Percentiles rank a stretch among this genome's conserved stretches.
phyloP scores from a whole-genome alignment of 768 basidiomycete genomes.

The Calocybe gangraenosa region DNA sequence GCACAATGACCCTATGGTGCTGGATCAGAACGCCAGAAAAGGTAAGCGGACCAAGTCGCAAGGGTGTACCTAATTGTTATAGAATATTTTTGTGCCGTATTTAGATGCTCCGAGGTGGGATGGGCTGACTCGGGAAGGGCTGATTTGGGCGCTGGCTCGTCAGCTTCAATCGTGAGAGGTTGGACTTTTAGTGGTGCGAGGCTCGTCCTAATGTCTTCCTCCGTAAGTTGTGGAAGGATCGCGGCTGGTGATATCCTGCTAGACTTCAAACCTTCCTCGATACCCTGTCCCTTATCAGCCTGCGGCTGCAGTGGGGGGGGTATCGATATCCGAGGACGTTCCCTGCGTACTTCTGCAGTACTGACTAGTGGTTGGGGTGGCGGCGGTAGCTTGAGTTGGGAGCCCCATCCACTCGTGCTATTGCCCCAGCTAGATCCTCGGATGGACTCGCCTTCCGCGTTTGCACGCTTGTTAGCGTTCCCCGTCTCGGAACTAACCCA shows the following conservation, averaged over 20 bases:
- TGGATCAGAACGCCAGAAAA: neutral
- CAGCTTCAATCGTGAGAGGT: conserved; percentile 9
- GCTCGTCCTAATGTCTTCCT: neutral
- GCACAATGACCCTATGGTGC: conserved; percentile 21
- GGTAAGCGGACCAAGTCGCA: neutral
- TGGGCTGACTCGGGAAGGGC: conserved; percentile 7
- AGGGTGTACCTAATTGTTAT: conserved; percentile 20
- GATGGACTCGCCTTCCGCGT: neutral
- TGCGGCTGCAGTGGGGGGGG: neutral
- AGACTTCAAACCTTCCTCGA: neutral
- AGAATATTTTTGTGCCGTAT: conserved; percentile 15
- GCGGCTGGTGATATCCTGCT: neutral
- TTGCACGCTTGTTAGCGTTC: neutral
- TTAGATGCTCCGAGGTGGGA: conserved; percentile 3
- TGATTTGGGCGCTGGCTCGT: conserved; percentile 5
- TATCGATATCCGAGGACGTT: neutral
- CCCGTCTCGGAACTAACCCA: neutral
- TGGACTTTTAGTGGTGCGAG: conserved; percentile 5
- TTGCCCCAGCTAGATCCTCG: conserved; percentile 3
- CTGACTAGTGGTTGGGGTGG: neutral
- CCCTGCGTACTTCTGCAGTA: neutral
- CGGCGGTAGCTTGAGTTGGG: conserved; percentile 1
- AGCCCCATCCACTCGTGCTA: conserved; percentile 2
- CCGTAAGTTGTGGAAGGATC: neutral
- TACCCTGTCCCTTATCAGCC: neutral